These are phyloP conservation scores for Vaucheria bursata DNA, from an alignment of 352 stramenopile species.

Conservation along the genomic window DNA sequence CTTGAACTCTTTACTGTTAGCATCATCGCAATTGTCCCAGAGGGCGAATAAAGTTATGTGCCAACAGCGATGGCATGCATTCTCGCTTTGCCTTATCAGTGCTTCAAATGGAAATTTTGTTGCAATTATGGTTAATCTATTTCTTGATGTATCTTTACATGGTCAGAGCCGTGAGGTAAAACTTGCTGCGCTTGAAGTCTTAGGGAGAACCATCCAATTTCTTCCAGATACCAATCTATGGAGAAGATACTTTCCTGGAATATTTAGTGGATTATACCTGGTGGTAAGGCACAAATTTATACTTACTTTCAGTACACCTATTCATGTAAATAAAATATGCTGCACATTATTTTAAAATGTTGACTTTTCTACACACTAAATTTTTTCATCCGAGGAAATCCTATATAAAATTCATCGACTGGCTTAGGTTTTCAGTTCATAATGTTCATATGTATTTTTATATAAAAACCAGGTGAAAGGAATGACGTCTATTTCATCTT, in stretches of 20 bases:
- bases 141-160: neutral
- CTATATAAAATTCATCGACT: too few relatives aligned
- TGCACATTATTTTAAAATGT: too few relatives aligned
- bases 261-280: constrained; percentile 8
- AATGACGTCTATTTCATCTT: too few relatives aligned
- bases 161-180: neutral
- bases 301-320: too few relatives aligned
- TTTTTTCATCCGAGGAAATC: too few relatives aligned
- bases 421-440: too few relatives aligned
- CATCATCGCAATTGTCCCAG: neutral
- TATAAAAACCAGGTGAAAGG: too few relatives aligned
- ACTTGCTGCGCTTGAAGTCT: neutral
- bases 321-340: too few relatives aligned
- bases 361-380: too few relatives aligned
- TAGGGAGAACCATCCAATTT: neutral
- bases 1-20: neutral
- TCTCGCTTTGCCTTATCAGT: neutral
- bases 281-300: too few relatives aligned
- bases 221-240: neutral
- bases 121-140: neutral
- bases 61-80: neutral
- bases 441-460: too few relatives aligned
- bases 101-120: neutral
- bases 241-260: neutral
- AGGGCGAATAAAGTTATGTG: neutral